Evolutionary conservation across 495 filamentous ascomycete species (phyloP).

Genomic region (Acidiella bohemica): DNA sequence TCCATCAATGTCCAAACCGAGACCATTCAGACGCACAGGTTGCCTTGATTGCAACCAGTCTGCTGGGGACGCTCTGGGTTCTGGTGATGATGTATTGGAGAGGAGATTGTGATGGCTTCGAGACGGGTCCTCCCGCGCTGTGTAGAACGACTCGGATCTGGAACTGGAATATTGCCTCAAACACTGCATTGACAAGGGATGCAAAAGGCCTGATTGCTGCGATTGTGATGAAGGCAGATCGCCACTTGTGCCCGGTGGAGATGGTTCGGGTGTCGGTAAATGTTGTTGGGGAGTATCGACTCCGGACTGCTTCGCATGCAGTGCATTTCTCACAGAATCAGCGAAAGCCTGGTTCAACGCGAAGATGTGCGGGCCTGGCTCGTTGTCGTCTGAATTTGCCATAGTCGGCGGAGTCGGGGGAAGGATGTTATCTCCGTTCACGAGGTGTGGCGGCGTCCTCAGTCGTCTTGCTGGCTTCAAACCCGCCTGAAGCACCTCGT

Average conservation of each 20-base stretch:
- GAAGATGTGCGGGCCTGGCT: not conserved
- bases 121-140: constrained; percentile 25
- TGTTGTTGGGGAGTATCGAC: constrained; percentile 24
- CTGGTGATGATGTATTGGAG: too few species aligned
- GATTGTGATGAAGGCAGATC: constrained; percentile 10
- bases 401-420: constrained; percentile 20
- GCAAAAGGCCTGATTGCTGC: not conserved
- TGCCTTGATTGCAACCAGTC: too few species aligned
- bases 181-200: not conserved
- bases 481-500: not conserved
- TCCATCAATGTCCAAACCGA: too few species aligned
- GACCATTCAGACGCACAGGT: too few species aligned
- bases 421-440: constrained; percentile 5
- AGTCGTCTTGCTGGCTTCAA: constrained; percentile 1
- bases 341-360: constrained; percentile 7
- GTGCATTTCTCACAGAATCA: constrained; percentile 15
- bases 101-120: constrained; percentile 15
- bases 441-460: constrained; percentile 3
- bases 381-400: constrained; percentile 5
- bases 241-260: constrained; percentile 24
- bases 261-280: constrained; percentile 26
- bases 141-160: constrained; percentile 28
- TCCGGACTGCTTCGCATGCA: constrained; percentile 18
- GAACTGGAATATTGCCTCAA: constrained; percentile 19
- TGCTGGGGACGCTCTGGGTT: too few species aligned